Conservation (phyloP, 176 grass and related monocot genomes). For the Pharus latifolius region DNA sequence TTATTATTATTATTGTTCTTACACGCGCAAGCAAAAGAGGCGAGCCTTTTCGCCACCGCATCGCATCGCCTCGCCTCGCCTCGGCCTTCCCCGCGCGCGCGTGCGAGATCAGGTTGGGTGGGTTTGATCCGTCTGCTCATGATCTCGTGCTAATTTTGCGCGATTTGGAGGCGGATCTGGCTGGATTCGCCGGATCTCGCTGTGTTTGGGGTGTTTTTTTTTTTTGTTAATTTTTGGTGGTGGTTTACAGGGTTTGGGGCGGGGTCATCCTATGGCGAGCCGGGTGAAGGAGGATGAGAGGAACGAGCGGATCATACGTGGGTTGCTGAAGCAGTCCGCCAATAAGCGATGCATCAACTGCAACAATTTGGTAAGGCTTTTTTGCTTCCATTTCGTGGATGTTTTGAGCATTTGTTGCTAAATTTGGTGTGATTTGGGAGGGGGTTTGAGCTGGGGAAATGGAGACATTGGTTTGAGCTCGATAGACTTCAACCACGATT, state of each 20-base stretch:
- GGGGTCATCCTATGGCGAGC: constrained; percentile 45
- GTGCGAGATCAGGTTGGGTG: neutral
- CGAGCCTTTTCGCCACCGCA: constrained; percentile 21
- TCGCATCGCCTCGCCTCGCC: constrained; percentile 2
- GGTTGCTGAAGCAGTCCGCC: constrained; percentile 81
- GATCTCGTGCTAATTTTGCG: neutral
- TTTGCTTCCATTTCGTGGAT: too few relatives aligned
- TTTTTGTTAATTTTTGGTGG: neutral
- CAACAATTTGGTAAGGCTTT: constrained; percentile 75
- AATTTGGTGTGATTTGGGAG: constrained; percentile 19
- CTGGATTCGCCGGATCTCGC: constrained; percentile 22
- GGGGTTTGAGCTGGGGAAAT: neutral
- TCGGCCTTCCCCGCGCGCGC: neutral
- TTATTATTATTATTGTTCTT: neutral
- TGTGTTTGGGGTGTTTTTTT: neutral
- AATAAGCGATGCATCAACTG: constrained; percentile 99
- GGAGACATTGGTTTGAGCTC: neutral
- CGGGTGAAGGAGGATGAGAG: constrained; percentile 91
- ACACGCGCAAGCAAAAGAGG: constrained; percentile 32
- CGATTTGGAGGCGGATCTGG: constrained; percentile 27
- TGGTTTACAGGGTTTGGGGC: constrained; percentile 26
- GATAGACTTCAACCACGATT: neutral
- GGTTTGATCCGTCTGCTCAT: too few relatives aligned
- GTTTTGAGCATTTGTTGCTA: neutral
- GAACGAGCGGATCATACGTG: constrained; percentile 92